Evolutionary conservation across 2,329 filamentous ascomycete species (phyloP).

Genomic region (Bipolaris oryzae): DNA sequence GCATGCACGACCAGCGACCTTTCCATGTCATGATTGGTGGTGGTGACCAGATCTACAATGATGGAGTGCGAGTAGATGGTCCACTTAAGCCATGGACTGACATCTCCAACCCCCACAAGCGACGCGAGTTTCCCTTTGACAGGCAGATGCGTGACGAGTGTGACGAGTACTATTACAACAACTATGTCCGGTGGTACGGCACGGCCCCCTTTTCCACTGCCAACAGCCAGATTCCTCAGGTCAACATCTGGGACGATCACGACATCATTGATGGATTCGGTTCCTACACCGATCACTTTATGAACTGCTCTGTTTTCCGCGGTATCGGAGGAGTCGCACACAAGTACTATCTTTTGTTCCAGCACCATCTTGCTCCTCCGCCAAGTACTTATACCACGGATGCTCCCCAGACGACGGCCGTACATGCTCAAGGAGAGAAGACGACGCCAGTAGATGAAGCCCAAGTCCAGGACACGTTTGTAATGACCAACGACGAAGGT

Average conservation of each 20-base stretch:
- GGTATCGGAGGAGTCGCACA: slow-evolving; percentile 65
- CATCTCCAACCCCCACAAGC: slow-evolving; percentile 65
- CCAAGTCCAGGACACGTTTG: slow-evolving; percentile 77
- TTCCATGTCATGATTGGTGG: slow-evolving; percentile 81
- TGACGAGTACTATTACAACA: slow-evolving; percentile 67
- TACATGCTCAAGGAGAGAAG: slow-evolving; percentile 59
- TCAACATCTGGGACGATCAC: slow-evolving; percentile 70
- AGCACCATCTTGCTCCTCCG: slow-evolving; percentile 82
- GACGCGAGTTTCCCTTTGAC: slow-evolving; percentile 66
- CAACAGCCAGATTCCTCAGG: slow-evolving; percentile 67
- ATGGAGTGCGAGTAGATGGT: slow-evolving; percentile 81
- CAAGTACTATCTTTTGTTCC: slow-evolving; percentile 70
- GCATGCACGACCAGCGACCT: slow-evolving; percentile 63
- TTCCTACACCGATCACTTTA: slow-evolving; percentile 70
- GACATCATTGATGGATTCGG: slow-evolving; percentile 73
- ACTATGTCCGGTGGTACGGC: slow-evolving; percentile 71
- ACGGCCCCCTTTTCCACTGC: slow-evolving; percentile 66
- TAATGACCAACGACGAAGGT: slow-evolving; percentile 62
- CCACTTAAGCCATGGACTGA: slow-evolving; percentile 72
- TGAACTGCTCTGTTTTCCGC: slow-evolving; percentile 68
- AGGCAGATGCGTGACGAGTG: slow-evolving; percentile 66
- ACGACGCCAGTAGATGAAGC: slow-evolving; percentile 66
- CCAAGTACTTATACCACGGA: slow-evolving; percentile 84
- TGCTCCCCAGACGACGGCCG: slow-evolving; percentile 60
- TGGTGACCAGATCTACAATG: slow-evolving; percentile 83